phyloP scores from a whole-genome alignment of 257 asterid species.

The Solanum tarijense region DNA sequence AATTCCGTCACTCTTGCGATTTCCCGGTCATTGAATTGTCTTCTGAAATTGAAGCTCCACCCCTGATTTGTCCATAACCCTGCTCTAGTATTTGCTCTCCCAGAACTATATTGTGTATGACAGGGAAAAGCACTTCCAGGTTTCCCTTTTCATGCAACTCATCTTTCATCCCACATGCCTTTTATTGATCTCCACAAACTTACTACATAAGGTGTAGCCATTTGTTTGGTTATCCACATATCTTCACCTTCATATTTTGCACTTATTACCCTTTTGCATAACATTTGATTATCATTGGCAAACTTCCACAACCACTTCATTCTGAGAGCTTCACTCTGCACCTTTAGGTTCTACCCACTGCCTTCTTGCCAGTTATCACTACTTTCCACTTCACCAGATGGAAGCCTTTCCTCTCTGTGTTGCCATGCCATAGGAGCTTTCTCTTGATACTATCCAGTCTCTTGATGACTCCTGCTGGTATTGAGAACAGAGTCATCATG shows the following conservation, averaged over 20 bases:
- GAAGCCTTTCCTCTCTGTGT: not conserved
- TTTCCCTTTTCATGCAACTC: not conserved
- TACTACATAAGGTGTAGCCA: not conserved
- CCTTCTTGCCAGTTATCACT: not conserved
- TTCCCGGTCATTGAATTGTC: not conserved
- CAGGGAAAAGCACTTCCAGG: not conserved
- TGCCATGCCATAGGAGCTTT: not conserved
- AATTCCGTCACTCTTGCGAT: not conserved
- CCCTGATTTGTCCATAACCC: not conserved
- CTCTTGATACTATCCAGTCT: not conserved
- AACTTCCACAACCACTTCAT: not conserved
- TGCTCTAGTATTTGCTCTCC: not conserved
- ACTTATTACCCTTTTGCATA: not conserved
- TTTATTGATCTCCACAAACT: not conserved
- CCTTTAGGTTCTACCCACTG: not conserved
- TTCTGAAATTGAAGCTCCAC: not conserved
- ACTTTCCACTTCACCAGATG: not conserved
- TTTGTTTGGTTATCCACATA: not conserved
- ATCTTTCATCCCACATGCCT: not conserved
- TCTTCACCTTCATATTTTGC: not conserved
- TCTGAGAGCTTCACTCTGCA: not conserved
- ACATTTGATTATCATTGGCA: not conserved
- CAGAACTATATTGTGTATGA: not conserved
- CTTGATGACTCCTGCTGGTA: not conserved
- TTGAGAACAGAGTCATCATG: not conserved